Base-by-base conservation (phyloP, 371 early-diverging fungal species). In the Mucor lusitanicus region DNA sequence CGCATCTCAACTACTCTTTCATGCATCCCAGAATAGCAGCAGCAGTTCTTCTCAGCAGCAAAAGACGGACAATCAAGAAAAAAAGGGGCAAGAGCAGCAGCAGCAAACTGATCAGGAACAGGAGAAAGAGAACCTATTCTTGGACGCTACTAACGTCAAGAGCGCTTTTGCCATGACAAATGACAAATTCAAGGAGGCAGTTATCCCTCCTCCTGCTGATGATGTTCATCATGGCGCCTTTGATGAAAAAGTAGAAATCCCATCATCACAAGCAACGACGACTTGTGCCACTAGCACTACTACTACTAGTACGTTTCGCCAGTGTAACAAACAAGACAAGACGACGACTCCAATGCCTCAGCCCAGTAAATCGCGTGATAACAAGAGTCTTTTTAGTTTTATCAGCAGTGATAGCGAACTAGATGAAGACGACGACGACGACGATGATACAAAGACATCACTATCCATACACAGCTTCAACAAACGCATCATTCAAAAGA, bases 331-430 rank as follows among this genome's bases (percentile, higher is more conserved):
- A 55, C 13, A 55, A 37, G 37, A 11, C 37, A 30, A 30, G 30
- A 30, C 30, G 30, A 37, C 37, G 13, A 13, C 3, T n/a, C 15
- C 6, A 5, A 40, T 40, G 12, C 61, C 35, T 33, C 40, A 32
- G 19, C 50, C 61, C 13, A 61, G 44, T 33, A 13, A 13, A 17
- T 48, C 40, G 15, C 25, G 17, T 59, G 42, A 59, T 6, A 27
- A 44, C 4, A 61, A 67, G 46, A 67, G 48, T 56, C 8, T 56
- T 17, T 55, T 44, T 17, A 61, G 57, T n/a, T 23, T 25, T 15
- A 33, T 61, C 32, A 67, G 61, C 39, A 46, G 53, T 3, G 50
- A 63, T 48, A 68, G 63, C 42, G 67, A 59, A 15, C 21, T 25
- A 19, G 54, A 60, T 5, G 67, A 63, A 0, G 55, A 61, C 1